Conservation (phyloP, 805 yeast genomes). For the Kurtzmaniella cleridarum region DNA sequence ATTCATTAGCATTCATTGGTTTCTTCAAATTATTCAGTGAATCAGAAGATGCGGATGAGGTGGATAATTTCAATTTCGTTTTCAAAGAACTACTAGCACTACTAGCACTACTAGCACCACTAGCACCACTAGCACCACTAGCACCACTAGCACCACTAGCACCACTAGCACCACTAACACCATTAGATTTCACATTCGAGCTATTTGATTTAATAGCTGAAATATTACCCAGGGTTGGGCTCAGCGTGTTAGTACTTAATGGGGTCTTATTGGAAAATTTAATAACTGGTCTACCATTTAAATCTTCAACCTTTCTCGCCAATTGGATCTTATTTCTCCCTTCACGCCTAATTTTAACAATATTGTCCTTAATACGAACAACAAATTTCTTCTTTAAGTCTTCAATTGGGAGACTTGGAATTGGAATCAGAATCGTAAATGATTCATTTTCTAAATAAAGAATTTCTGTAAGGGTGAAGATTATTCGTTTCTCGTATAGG, state of each 20-base stretch:
- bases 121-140: neutral
- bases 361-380: slow-evolving; percentile 49
- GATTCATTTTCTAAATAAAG: slow-evolving; percentile 58
- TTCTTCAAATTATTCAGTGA: too few species aligned
- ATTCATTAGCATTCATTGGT: neutral
- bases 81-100: neutral
- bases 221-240: neutral
- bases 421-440: slow-evolving; percentile 54
- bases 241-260: neutral
- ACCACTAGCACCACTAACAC: neutral
- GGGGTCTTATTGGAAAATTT: neutral
- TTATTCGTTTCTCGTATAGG: slow-evolving; percentile 51
- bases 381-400: slow-evolving; percentile 51
- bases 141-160: neutral
- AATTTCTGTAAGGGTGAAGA: slow-evolving; percentile 63
- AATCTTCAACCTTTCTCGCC: slow-evolving; percentile 14
- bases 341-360: slow-evolving; percentile 58
- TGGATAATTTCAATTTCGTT: neutral
- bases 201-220: neutral
- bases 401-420: slow-evolving; percentile 53
- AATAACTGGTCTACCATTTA: slow-evolving; percentile 2
- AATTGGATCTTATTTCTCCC: slow-evolving; percentile 52
- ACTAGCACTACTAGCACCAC: neutral
- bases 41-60: too few species aligned
- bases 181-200: slow-evolving; percentile 1